Evolutionary conservation across 257 asterid genomes (phyloP), one percentile per base, ranked within the genome.

Genomic region (Henckelia pumila): DNA sequence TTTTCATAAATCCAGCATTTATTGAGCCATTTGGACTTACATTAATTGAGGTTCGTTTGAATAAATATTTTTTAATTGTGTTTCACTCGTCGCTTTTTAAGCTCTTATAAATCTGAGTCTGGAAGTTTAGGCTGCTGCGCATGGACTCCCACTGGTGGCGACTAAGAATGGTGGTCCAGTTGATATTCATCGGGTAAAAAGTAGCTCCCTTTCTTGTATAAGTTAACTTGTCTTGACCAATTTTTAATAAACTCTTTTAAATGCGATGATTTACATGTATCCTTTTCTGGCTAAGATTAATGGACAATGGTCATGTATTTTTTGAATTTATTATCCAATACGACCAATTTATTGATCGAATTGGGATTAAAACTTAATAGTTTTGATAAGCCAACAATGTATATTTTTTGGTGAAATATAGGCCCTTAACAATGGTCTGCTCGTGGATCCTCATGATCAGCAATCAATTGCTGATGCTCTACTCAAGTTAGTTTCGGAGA

Each of bases 401-500:
- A 1, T 49, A 49, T 0, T 63, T 20, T 57, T 32, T 19, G 30
- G 5, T 65, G 67, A 20, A 30, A 71, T 30, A 13, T 32, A 88
- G 96, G 95, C 91, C 64, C 84, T 89, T 13, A 78, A 87, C 73
- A 89, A 87, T 24, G 96, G 96, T 22, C 77, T 87, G 71, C 89
- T 89, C 9, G 89, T 89, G 55, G 95, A 89, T 65, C 96, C 96
- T 53, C 96, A 89, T 62, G 88, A 89, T 76, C 91, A 81, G 59
- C 83, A 84, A 73, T 78, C 80, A 26, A 87, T 87, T 23, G 77
- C 89, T 10, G 82, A 83, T 74, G 96, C 96, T 2, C 82, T 87
- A 40, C 93, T 87, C 14, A 87, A 89, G 74, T 78, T 89, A 56
- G 95, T 89, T 22, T 83, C 95, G 0, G 89, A 89, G 68, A 89